These are phyloP conservation scores for Glutinoglossum americanum DNA, from an alignment of 495 filamentous ascomycete genomes.

Conservation along the genomic window DNA sequence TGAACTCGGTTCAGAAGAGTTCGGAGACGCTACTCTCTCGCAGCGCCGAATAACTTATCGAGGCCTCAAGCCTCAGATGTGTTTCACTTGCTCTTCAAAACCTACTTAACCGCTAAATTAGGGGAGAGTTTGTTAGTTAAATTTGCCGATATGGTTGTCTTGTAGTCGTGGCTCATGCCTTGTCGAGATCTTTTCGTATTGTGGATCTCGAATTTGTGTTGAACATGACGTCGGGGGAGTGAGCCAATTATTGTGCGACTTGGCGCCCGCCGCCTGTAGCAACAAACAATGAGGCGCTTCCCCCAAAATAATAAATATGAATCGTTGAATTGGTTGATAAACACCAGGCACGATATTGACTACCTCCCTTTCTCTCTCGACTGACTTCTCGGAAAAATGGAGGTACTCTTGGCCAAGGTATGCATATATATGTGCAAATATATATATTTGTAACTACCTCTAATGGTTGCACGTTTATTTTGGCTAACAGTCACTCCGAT, in stretches of 20 bases:
- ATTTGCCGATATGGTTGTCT: background rate
- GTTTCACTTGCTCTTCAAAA: background rate
- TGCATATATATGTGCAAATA: conserved; percentile 9
- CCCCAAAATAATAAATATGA: no score
- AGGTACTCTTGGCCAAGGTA: conserved; percentile 49
- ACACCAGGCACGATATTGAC: background rate
- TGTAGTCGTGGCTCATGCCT: background rate
- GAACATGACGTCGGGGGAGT: background rate
- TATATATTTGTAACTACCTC: conserved; percentile 8
- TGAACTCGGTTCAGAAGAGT: background rate
- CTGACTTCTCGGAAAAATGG: conserved; percentile 36
- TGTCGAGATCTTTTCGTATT: no score
- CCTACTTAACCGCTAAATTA: background rate
- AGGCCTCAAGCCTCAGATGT: background rate
- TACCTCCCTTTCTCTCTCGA: background rate
- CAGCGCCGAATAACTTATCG: background rate
- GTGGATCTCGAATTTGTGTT: no score
- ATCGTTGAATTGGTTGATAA: no score
- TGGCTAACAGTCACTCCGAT: conserved; percentile 1
- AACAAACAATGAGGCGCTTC: no score
- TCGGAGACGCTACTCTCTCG: background rate
- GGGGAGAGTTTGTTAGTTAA: background rate
- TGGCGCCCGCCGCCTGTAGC: background rate
- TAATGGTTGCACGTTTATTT: background rate
- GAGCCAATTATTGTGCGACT: background rate